Base-by-base conservation (phyloP, 495 filamentous ascomycete genomes). In the Penicillium manginii region DNA sequence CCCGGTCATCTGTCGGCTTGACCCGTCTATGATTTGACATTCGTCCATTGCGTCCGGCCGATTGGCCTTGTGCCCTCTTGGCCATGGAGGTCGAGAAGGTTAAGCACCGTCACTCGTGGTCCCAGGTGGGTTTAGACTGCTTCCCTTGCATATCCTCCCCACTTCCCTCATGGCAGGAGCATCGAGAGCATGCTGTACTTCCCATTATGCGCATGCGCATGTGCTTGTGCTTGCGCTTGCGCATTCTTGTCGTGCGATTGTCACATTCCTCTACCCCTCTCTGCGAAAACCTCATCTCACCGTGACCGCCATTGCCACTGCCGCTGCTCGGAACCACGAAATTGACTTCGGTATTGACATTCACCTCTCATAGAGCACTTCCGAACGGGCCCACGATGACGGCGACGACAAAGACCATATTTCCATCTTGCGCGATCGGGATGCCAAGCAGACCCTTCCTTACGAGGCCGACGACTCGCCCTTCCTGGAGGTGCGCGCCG, bases 381-480 rank as follows among this genome's bases (percentile, higher is more conserved):
- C 42, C 2, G 64, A 68, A 17, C 42, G 23, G 4, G 26, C 19
- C 42, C 33, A 49, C 45, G 60, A 60, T 40, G 59, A 63, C 33
- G 60, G 60, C 35, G 63, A 67, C 40, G 58, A 60, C 31, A 57
- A 62, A 31, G 63, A 63, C 31, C 61, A 67, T 1, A 53, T 58
- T 39, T 54, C 50, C 29, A 52, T 77, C 32, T 64, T 79, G n/a
- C 64, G 63, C 42, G 76, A 79, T 57, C 57, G 64, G 26, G 73
- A 77, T 64, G 75, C 73, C 11, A 64, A 72, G 29, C 54, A 69
- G 48, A 71, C 73, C 45, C 67, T 79, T 14, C 69, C 75, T 9
- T 77, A 74, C 50, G 75, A 78, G 37, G 78, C 83, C 50, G 84
- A 89, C 47, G 81, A 91, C 61, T 90, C 86, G 47, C 87, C 88